These are phyloP conservation scores for Ascochyta lentis DNA, from an alignment of 2,329 filamentous ascomycete genomes.

Conservation along the genomic window DNA sequence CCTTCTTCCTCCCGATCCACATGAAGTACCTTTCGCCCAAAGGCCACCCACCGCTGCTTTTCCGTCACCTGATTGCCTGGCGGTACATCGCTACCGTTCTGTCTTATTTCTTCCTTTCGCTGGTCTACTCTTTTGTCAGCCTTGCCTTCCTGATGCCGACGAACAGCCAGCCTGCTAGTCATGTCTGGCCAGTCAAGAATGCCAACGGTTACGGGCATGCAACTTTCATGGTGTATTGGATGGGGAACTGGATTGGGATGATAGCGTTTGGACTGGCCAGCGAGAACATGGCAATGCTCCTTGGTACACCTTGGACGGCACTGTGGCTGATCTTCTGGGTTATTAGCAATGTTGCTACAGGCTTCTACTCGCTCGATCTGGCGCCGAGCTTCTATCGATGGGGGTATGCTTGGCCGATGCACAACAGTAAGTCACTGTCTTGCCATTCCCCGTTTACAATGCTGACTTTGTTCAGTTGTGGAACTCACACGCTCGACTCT, in stretches of 20 bases:
- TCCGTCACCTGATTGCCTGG: slow-evolving; percentile 65
- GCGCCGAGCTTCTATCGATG: slow-evolving; percentile 65
- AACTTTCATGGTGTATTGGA: slow-evolving; percentile 69
- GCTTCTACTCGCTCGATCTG: slow-evolving; percentile 65
- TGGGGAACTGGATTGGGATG: slow-evolving; percentile 69
- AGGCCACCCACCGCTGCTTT: slow-evolving; percentile 64
- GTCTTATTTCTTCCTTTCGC: slow-evolving; percentile 67
- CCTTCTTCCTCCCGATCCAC: slow-evolving; percentile 69
- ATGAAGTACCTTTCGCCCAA: slow-evolving; percentile 62
- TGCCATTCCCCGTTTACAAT: neutral
- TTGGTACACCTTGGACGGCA: slow-evolving; percentile 66
- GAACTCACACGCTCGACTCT: slow-evolving; percentile 65
- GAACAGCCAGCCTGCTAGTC: slow-evolving; percentile 52
- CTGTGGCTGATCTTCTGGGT: slow-evolving; percentile 73
- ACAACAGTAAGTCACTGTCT: slow-evolving; percentile 56
- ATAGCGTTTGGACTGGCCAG: slow-evolving; percentile 66
- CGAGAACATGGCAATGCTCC: slow-evolving; percentile 69
- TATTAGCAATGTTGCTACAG: slow-evolving; percentile 67
- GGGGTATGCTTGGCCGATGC: slow-evolving; percentile 69
- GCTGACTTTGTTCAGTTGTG: slow-evolving; percentile 53
- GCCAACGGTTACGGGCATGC: slow-evolving; percentile 63
- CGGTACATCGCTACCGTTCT: slow-evolving; percentile 62
- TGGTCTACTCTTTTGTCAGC: slow-evolving; percentile 67
- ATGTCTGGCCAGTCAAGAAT: slow-evolving; percentile 53
- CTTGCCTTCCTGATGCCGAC: slow-evolving; percentile 70